Evolutionary conservation across 768 basidiomycete genomes (phyloP), one percentile per base, ranked within the genome.

Genomic region (Leccinum variicolor): DNA sequence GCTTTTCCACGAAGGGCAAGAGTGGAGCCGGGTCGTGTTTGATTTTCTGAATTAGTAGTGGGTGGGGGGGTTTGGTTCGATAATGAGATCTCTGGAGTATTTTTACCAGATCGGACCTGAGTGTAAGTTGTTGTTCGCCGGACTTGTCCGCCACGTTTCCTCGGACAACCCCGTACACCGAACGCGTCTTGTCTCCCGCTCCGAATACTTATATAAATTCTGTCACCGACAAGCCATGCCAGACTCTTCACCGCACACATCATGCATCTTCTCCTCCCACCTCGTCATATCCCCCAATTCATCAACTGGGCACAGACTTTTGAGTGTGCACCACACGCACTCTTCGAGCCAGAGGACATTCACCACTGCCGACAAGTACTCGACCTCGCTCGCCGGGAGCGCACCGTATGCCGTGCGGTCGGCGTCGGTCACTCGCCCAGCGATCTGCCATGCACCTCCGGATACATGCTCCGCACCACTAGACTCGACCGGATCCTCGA

Each of bases 351-450:
- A 4, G 79, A 81, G 61, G 81, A 77, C 23, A 83, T 84, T 45
- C 71, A 79, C 58, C 81, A 98, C 33, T 90, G 92, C 67, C 78
- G 80, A 47, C 80, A 84, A 62, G 79, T 95, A 48, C 78, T 98
- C 26, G 90, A 92, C 66, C 84, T 94, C 25, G 94, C 94, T 0
- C 78, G 86, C 17, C 77, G 89, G 45, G 84, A 94, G 68, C 75
- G 81, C 15, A 84, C 82, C 67, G 77, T 81, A 21, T 78, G 98
- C 33, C 84, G 94, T 55, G 89, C 91, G 1, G 89, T 86, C 13
- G 97, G 94, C 13, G 85, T 92, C 15, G 96, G 95, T 2, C 95
- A 98, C 75, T 91, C 89, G 57, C 96, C 96, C 23, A 90, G 87
- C 67, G 96, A 99, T 75, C 79, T 98, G 51, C 90, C 92, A 0